Evolutionary conservation across 306 rosid genomes (phyloP), one percentile per base, ranked within the genome.

Genomic region (Prunus padus): DNA sequence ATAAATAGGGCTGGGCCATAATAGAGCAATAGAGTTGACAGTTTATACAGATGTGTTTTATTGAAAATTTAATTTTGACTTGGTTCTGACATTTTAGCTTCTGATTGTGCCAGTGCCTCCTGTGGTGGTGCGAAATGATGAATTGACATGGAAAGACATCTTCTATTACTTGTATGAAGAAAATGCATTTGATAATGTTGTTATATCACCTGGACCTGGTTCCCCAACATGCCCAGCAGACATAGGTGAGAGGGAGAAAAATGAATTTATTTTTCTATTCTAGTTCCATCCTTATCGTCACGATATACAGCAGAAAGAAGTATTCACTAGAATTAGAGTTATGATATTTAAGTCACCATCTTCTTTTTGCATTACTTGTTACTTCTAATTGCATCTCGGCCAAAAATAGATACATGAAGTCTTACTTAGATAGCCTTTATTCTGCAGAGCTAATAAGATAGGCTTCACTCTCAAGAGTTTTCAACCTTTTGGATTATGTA

Each of bases 181-280:
- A 82, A 89, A 84, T 30, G 91, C 93, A 69, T 96, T 96, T 89
- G 99, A 96, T 83, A 96, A 92, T 81, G 81, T 96, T 76, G 99
- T 96, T 80, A 92, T 96, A 85, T 96, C 99, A 59, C 99, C 99
- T 64, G 99, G 99, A 80, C 99, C 99, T 57, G 98, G 99, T 77
- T 86, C 99, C 77, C 99, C 99, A 33, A 76, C 90, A 71, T 89
- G 92, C 85, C 84, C 96, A 0, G 77, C 83, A 56, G 98, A 96
- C 83, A 87, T 96, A 85, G 99, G 99, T 96, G 76, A 82, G 93
- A 73, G 67, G 82, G 40, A 61, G 20, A 30, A 25, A 60, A 54
- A 59, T 78, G 44, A 42, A 60, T 61, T 47, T 77, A 10, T 80
- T n/a, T 64, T 33, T 65, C 68, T 72, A 16, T 51, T 31, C 46